Evolutionary conservation across 2,329 filamentous ascomycete species (phyloP).

Genomic region (Calonectria pauciramosa): DNA sequence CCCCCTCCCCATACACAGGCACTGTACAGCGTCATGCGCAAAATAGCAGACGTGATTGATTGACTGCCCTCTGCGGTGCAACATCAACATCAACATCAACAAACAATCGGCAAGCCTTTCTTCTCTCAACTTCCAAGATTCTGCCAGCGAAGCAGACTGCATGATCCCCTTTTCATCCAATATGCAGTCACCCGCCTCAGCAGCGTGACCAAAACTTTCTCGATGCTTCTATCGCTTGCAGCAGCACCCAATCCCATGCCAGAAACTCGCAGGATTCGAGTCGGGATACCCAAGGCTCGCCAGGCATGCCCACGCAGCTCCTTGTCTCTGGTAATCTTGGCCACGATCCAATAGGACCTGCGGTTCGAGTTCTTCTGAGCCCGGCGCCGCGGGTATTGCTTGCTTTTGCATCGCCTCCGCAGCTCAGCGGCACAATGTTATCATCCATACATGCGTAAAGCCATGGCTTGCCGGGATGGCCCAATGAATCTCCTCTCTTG

Average conservation of each 20-base stretch:
- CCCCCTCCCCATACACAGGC: neutral
- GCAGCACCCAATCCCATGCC: slow-evolving; percentile 25
- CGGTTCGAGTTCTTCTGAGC: neutral
- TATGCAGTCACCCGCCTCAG: slow-evolving; percentile 15
- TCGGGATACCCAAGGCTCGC: slow-evolving; percentile 35
- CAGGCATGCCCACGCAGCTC: slow-evolving; percentile 24
- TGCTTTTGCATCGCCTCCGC: slow-evolving; percentile 15
- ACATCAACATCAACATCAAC: slow-evolving; percentile 2
- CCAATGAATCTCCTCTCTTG: neutral
- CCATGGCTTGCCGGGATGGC: neutral
- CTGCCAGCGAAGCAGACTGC: slow-evolving; percentile 23
- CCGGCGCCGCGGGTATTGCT: neutral
- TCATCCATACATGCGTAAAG: slow-evolving; percentile 4
- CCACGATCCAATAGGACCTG: slow-evolving; percentile 28
- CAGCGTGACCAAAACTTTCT: slow-evolving; percentile 31
- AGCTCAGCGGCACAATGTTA: slow-evolving; percentile 13
- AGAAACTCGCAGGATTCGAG: slow-evolving; percentile 4
- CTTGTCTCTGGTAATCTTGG: slow-evolving; percentile 18
- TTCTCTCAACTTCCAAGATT: slow-evolving; percentile 6
- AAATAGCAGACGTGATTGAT: neutral
- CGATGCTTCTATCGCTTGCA: slow-evolving; percentile 27
- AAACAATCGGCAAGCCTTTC: neutral
- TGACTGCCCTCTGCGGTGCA: neutral
- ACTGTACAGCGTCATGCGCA: slow-evolving; percentile 1
- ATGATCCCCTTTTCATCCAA: slow-evolving; percentile 3